Evolutionary conservation across 2,329 filamentous ascomycete species (phyloP).

Genomic region (Parastagonospora nodorum): DNA sequence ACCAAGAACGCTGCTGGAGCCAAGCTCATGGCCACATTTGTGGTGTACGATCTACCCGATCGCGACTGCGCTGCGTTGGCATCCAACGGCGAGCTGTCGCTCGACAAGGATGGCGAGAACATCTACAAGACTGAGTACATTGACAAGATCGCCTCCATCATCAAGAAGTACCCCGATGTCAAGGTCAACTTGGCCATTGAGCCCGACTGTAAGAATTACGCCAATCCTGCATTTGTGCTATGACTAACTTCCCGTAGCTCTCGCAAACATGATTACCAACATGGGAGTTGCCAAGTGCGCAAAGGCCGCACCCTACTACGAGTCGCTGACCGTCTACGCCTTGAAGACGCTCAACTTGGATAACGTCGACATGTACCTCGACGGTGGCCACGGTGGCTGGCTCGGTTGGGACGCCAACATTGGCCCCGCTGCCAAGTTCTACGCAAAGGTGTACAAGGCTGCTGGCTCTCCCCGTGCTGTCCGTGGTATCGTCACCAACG

Average conservation of each 20-base stretch:
- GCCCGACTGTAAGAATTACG: slow-evolving; percentile 47
- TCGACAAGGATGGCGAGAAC: slow-evolving; percentile 57
- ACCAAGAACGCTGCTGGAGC: slow-evolving; percentile 55
- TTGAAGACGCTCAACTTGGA: slow-evolving; percentile 61
- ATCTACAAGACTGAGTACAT: slow-evolving; percentile 59
- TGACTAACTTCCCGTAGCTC: slow-evolving; percentile 26
- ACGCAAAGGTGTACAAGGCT: slow-evolving; percentile 53
- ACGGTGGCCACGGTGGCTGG: slow-evolving; percentile 69
- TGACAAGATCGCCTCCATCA: slow-evolving; percentile 58
- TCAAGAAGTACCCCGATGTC: slow-evolving; percentile 60
- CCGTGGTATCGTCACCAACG: slow-evolving; percentile 62
- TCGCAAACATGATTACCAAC: slow-evolving; percentile 69
- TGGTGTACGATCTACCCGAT: slow-evolving; percentile 68
- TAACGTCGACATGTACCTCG: slow-evolving; percentile 68
- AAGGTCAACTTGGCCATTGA: slow-evolving; percentile 58
- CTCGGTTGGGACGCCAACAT: slow-evolving; percentile 67
- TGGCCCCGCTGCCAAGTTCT: slow-evolving; percentile 55
- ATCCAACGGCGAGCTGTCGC: slow-evolving; percentile 65
- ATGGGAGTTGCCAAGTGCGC: slow-evolving; percentile 59
- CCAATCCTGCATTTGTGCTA: neutral
- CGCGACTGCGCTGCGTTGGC: slow-evolving; percentile 67
- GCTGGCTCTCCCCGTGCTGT: slow-evolving; percentile 54
- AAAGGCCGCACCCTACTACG: slow-evolving; percentile 60
- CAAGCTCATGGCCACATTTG: slow-evolving; percentile 57
- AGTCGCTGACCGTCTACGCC: slow-evolving; percentile 61